phyloP scores from a whole-genome alignment of 2,329 filamentous ascomycete genomes.

The Colletotrichum brevisporum region DNA sequence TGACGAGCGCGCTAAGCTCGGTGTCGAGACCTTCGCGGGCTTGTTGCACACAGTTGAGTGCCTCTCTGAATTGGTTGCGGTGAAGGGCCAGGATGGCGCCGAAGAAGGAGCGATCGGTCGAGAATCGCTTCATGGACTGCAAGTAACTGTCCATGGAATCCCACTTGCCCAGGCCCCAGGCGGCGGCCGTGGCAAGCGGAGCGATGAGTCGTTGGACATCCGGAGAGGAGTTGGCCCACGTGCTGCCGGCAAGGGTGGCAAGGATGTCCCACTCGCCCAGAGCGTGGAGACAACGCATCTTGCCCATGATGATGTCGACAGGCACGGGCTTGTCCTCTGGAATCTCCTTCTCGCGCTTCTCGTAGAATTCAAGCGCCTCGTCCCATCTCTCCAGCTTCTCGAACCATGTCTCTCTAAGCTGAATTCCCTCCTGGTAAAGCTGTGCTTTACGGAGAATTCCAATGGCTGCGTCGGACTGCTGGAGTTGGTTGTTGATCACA shows the following conservation, averaged over 20 bases:
- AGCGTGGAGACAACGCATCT: slow-evolving; percentile 98
- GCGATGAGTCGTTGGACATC: slow-evolving; percentile 94
- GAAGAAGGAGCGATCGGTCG: slow-evolving; percentile 97
- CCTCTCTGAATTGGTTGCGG: slow-evolving; percentile 94
- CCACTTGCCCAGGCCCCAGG: slow-evolving; percentile 97
- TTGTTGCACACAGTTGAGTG: slow-evolving; percentile 89
- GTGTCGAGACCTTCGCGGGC: slow-evolving; percentile 95
- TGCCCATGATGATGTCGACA: slow-evolving; percentile 98
- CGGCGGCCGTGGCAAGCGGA: slow-evolving; percentile 92
- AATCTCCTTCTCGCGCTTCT: slow-evolving; percentile 83
- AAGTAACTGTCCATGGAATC: slow-evolving; percentile 98
- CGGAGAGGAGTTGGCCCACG: slow-evolving; percentile 89
- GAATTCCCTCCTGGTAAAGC: slow-evolving; percentile 91
- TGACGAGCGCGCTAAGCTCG: slow-evolving; percentile 95
- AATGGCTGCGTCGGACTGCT: slow-evolving; percentile 98
- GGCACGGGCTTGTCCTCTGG: slow-evolving; percentile 70
- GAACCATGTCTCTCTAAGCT: slow-evolving; percentile 98
- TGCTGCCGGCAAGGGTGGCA: slow-evolving; percentile 89
- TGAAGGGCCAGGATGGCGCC: slow-evolving; percentile 96
- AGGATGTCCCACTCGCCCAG: slow-evolving; percentile 97
- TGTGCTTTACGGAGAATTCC: slow-evolving; percentile 97
- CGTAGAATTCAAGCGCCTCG: slow-evolving; percentile 92
- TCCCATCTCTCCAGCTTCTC: slow-evolving; percentile 99
- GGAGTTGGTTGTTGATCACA: slow-evolving; percentile 98
- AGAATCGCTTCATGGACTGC: slow-evolving; percentile 92